Base-by-base conservation (phyloP, 768 basidiomycete species). In the Amanita rubescens region DNA sequence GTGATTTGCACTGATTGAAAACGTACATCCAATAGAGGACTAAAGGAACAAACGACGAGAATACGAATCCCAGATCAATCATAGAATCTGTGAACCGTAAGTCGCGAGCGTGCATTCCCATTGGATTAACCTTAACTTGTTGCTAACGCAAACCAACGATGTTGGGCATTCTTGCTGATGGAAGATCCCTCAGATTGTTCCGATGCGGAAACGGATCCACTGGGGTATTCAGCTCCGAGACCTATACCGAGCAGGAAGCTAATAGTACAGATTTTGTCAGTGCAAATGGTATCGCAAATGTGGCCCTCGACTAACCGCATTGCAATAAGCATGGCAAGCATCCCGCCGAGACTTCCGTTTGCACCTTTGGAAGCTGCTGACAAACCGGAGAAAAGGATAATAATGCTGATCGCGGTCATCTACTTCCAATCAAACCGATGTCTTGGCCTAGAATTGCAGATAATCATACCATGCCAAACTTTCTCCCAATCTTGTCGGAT, bases 221-320 rank as follows among this genome's bases (percentile, higher is more conserved):
- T 90, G 6, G 94, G 94, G 59, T 94, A 94, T 66, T 90, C 89
- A 4, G 88, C 89, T 4, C 91, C 90, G 0, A 93, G 77, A 20
- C 93, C 93, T 51, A 94, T 85, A 34, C 94, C 94, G 42, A 94
- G 75, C 1, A 96, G 67, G 74, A 94, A 94, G 6, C 90, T 90
- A 25, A 33, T 41, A 51, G 3, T 5, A 22, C 14, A 41, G 3
- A 24, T 7, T 24, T 25, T 0, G 35, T 39, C 33, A 52, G 32
- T 37, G 12, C 20, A 30, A 17, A 12, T 4, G n/a, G 6, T 41
- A 33, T 15, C 32, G 35, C 48, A 32, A 20, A 25, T 30, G 34
- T 11, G 19, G 37, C 34, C 30, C 14, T 33, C 25, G 64, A n/a
- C 70, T 60, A 59, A 86, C 84, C 91, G 82, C 71, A 84, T 90